A percentile compares a stretch with the other conserved stretches of the same genome.
Conservation (phyloP, 306 rosid genomes). For the Castanea crenata region DNA sequence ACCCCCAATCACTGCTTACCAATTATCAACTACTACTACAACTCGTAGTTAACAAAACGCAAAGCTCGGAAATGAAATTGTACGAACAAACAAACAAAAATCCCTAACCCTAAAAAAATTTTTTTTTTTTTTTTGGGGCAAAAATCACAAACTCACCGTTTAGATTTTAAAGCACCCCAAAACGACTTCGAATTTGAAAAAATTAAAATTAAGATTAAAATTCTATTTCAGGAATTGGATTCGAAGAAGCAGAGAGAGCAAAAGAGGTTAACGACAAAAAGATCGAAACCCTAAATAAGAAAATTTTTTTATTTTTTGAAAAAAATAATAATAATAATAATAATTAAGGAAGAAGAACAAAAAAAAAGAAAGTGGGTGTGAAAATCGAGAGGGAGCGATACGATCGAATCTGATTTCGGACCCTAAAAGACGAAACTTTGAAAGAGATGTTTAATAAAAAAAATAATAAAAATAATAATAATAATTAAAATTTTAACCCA, state of each 20-base stretch:
- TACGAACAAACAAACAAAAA: constrained; percentile 28
- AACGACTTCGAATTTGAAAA: constrained; percentile 32
- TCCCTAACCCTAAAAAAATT: constrained; percentile 41
- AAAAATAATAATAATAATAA: not conserved
- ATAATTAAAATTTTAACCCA: not conserved
- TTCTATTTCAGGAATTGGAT: too few relatives aligned
- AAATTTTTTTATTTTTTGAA: not conserved
- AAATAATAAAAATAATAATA: not conserved
- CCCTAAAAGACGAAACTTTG: constrained; percentile 48
- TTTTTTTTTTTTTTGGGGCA: not conserved
- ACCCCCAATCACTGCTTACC: not conserved
- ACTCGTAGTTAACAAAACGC: constrained; percentile 10
- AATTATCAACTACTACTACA: not conserved
- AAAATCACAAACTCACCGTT: constrained; percentile 39
- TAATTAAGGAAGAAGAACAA: not conserved
- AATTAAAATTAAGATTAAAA: too few relatives aligned
- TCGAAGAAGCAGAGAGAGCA: not conserved
- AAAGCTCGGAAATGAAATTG: constrained; percentile 27
- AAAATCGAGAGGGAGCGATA: constrained; percentile 59
- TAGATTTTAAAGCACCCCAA: constrained; percentile 7
- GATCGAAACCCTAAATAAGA: constrained; percentile 53
- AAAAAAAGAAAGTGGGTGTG: constrained; percentile 37
- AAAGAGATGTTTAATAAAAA: constrained; percentile 37
- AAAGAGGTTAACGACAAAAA: not conserved
- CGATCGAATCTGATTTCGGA: constrained; percentile 61